Evolutionary conservation across 2,329 filamentous ascomycete genomes (phyloP).

Genomic region (Tolypocladium capitatum): DNA sequence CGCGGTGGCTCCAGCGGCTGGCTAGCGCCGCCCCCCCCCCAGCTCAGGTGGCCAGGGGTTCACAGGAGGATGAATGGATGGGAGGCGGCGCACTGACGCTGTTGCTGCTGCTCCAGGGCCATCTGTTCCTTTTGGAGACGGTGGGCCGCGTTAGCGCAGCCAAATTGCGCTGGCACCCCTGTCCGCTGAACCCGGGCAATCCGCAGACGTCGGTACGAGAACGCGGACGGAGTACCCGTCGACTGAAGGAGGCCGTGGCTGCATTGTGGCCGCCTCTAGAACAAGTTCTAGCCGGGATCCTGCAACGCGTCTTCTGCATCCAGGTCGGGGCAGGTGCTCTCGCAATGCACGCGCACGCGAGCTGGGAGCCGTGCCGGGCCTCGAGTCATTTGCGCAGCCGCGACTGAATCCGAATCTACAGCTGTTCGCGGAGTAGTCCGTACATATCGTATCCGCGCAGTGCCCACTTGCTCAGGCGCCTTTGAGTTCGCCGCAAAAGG

Average conservation of each 20-base stretch:
- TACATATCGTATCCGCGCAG: too few relatives aligned
- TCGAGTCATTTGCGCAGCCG: neutral
- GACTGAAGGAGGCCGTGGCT: too few relatives aligned
- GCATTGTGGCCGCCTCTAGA: too few relatives aligned
- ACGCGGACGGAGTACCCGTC: too few relatives aligned
- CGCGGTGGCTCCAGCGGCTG: too few relatives aligned
- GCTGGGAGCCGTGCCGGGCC: neutral
- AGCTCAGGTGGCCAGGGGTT: neutral
- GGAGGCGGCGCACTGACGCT: neutral
- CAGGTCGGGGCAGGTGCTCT: neutral
- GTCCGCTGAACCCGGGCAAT: neutral
- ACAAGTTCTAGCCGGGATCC: neutral
- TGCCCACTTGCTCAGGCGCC: too few relatives aligned
- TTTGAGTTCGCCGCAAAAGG: neutral
- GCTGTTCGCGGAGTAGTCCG: too few relatives aligned
- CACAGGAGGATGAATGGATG: neutral
- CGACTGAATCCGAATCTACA: too few relatives aligned
- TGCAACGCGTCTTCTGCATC: neutral
- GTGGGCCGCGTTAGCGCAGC: neutral
- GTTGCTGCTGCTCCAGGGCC: neutral
- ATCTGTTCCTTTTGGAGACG: slow-evolving; percentile 1
- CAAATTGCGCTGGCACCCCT: neutral
- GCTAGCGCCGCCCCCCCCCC: too few relatives aligned
- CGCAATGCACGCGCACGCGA: neutral
- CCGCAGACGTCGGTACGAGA: too few relatives aligned